Evolutionary conservation across 2,329 filamentous ascomycete species (phyloP), one percentile per base, ranked within the genome.

Genomic region (Amylocarpus encephaloides): DNA sequence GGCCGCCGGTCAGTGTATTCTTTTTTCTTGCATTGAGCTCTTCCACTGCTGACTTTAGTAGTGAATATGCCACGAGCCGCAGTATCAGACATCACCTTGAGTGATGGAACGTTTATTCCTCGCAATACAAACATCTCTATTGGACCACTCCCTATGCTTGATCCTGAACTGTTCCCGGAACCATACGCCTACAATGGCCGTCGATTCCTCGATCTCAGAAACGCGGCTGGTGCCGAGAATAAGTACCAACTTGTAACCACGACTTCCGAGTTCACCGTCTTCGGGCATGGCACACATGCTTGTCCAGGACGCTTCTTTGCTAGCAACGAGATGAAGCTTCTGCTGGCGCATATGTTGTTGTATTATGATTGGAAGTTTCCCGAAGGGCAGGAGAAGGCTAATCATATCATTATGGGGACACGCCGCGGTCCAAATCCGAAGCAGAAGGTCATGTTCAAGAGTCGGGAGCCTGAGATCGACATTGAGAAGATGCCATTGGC

Each of bases 341-440:
- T 63, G n/a, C 46, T 69, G 3, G 51, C 51, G 30, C 59, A 64
- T 41, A 43, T 70, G 7, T 35, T 70, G n/a, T 48, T 66, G 51
- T 63, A 66, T 49, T 70, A 67, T 47, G 67, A 70, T 48, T 50
- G 55, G 30, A 60, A 53, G 44, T 36, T 61, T 11, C 49, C 96
- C 75, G 59, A 88, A 93, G 62, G 96, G 81, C 69, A 96, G 91
- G 38, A 96, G 73, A 3, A 90, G 89, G 49, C 52, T 3, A 32
- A 43, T 22, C 46, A 46, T 15, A 50, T 34, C 9, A 42, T 50
- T 15, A 52, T 52, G 39, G 52, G 52, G 2, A 38, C 48, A 16
- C 34, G 43, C 4, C 35, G 44, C 30, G 48, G 46, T 46, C 52
- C 52, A 6, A 55, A 55, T 40, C 38, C 52, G 16, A 50, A 36